phyloP scores from a whole-genome alignment of 257 asterid genomes.

The Nicotiana attenuata region DNA sequence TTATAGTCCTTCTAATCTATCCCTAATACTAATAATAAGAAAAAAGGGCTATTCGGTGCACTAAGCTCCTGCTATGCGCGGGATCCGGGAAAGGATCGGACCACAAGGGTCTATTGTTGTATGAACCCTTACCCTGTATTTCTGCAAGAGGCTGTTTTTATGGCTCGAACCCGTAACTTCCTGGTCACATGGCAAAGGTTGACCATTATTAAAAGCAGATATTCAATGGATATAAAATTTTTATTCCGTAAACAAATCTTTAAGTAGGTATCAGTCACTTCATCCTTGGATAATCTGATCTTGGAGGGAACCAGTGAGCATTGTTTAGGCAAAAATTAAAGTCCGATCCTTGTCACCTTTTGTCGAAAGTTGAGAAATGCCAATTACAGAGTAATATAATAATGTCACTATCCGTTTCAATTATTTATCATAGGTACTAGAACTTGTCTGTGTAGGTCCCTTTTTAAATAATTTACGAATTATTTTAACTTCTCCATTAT shows the following conservation, averaged over 20 bases:
- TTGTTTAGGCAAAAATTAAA: not conserved
- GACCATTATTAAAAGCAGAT: too few relatives aligned
- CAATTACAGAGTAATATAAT: not conserved
- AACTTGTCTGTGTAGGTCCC: not conserved
- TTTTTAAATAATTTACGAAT: not conserved
- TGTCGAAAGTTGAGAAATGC: not conserved
- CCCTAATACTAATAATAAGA: not conserved
- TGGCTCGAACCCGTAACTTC: too few relatives aligned
- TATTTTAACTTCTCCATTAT: not conserved
- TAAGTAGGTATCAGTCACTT: constrained; percentile 5
- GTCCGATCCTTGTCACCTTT: not conserved
- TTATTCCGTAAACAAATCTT: not conserved
- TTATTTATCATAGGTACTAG: not conserved
- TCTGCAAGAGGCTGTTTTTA: too few relatives aligned
- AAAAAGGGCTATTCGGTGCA: too few relatives aligned
- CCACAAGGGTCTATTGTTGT: too few relatives aligned
- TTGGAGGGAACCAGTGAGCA: not conserved
- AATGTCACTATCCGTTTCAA: not conserved
- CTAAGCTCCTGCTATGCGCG: too few relatives aligned
- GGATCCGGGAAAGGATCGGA: too few relatives aligned
- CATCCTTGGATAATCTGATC: not conserved
- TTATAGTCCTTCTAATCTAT: not conserved
- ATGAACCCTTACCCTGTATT: too few relatives aligned
- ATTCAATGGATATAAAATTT: not conserved
- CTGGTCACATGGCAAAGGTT: too few relatives aligned